Conservation (phyloP, 2,329 filamentous ascomycete species). For the Alternaria conjuncta region DNA sequence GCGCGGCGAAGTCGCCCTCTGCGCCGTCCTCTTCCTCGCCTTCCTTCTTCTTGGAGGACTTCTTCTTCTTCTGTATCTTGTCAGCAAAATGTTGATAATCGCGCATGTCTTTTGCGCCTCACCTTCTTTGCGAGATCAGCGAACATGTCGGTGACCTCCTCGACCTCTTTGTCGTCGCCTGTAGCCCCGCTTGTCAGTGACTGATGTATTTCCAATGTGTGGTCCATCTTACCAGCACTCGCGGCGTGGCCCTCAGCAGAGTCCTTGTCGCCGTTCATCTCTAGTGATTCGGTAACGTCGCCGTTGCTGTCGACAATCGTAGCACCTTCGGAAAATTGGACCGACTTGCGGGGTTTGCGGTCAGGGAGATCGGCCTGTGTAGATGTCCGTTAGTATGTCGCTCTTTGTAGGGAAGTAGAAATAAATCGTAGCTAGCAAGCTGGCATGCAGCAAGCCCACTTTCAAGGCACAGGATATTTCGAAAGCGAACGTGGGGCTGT, state of each 20-base stretch:
- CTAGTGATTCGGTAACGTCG: conserved; percentile 76
- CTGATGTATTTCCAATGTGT: conserved; percentile 7
- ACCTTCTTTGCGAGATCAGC: conserved; percentile 73
- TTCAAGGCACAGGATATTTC: conserved; percentile 18
- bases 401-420: background rate
- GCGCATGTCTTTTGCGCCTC: background rate
- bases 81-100: conserved; percentile 3
- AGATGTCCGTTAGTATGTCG: conserved; percentile 28
- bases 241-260: conserved; percentile 76
- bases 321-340: conserved; percentile 88
- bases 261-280: conserved; percentile 75
- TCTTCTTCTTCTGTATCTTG: conserved; percentile 65
- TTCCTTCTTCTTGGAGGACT: conserved; percentile 65
- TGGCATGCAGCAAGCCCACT: conserved; percentile 1
- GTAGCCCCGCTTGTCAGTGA: conserved; percentile 29
- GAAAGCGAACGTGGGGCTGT: conserved; percentile 32
- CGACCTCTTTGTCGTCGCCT: conserved; percentile 62
- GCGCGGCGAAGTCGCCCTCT: conserved; percentile 67
- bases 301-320: conserved; percentile 90
- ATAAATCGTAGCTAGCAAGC: background rate
- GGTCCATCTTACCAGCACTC: conserved; percentile 32
- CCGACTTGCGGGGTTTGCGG: conserved; percentile 85
- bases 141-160: conserved; percentile 68
- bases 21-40: conserved; percentile 56
- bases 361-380: conserved; percentile 57